Percentiles rank a stretch among this genome's conserved stretches.
Evolutionary conservation across 345 rosid genomes (phyloP).

Genomic region (Psidium guajava): DNA sequence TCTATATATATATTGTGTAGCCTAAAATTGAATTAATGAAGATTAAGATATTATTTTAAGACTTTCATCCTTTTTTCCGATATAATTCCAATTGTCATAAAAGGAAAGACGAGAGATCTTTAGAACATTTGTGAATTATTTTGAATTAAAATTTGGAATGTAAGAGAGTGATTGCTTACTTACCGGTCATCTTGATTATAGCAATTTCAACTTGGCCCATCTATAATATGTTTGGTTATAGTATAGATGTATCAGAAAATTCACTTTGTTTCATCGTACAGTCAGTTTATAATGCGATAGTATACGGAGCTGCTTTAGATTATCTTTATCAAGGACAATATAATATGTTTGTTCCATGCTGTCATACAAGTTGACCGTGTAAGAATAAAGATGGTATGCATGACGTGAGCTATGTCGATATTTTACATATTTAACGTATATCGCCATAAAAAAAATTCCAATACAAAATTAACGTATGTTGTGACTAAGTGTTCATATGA

Average conservation of each 20-base stretch:
- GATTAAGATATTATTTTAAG: background rate
- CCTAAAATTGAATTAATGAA: background rate
- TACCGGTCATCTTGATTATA: background rate
- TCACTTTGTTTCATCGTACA: background rate
- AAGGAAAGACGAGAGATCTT: background rate
- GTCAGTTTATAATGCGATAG: background rate
- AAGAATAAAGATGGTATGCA: background rate
- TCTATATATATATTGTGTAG: background rate
- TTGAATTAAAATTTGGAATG: background rate
- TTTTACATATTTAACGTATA: background rate
- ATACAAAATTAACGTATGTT: background rate
- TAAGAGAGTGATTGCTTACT: background rate
- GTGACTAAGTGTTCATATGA: too few relatives aligned
- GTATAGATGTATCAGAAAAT: background rate
- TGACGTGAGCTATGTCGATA: background rate
- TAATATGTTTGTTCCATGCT: background rate
- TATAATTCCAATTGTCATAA: background rate
- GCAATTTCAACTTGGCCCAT: background rate
- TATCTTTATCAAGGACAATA: background rate
- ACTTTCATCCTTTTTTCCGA: background rate
- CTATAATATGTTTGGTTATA: background rate
- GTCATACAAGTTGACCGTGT: background rate
- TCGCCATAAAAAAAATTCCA: background rate
- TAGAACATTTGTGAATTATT: background rate
- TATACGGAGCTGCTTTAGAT: background rate